Conservation (phyloP, 495 filamentous ascomycete genomes). For the Lasiosphaeria hispida region DNA sequence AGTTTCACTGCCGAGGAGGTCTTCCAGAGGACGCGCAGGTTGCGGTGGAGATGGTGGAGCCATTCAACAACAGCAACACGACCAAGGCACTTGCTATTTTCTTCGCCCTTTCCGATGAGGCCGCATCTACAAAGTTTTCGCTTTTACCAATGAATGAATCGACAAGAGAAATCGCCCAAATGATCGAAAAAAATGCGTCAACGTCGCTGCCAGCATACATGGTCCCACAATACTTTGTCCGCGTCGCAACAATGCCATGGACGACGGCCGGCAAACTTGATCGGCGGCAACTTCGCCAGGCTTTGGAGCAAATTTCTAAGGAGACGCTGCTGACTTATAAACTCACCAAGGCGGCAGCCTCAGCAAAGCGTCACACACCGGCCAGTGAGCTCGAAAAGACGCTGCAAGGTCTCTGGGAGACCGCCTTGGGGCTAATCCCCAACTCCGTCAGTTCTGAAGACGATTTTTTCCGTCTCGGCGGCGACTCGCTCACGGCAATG, state of each 20-base stretch:
- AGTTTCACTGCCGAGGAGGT: conserved; percentile 18
- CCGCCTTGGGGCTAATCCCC: conserved; percentile 36
- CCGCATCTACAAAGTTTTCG: neutral
- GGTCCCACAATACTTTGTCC: conserved; percentile 58
- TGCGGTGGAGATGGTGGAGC: conserved; percentile 32
- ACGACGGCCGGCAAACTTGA: conserved; percentile 55
- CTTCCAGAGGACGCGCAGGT: conserved; percentile 14
- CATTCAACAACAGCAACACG: conserved; percentile 12
- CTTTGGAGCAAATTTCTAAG: conserved; percentile 10
- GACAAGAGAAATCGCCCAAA: neutral
- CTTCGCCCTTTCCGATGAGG: conserved; percentile 10
- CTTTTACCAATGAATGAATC: conserved; percentile 17
- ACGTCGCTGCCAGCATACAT: conserved; percentile 43
- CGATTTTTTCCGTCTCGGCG: conserved; percentile 50
- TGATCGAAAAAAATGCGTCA: conserved; percentile 25
- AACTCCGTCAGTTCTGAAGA: conserved; percentile 37
- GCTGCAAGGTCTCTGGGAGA: conserved; percentile 47
- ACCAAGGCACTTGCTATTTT: conserved; percentile 20
- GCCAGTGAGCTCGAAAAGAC: conserved; percentile 32
- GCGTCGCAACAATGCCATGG: conserved; percentile 49
- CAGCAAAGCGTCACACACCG: conserved; percentile 7
- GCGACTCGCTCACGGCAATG: conserved; percentile 52
- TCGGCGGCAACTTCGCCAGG: conserved; percentile 40
- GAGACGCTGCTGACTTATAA: conserved; percentile 13
- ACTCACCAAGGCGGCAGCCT: conserved; percentile 5